Conservation (phyloP, 1,284 basidiomycete species). For the Heliocybe sulcata region DNA sequence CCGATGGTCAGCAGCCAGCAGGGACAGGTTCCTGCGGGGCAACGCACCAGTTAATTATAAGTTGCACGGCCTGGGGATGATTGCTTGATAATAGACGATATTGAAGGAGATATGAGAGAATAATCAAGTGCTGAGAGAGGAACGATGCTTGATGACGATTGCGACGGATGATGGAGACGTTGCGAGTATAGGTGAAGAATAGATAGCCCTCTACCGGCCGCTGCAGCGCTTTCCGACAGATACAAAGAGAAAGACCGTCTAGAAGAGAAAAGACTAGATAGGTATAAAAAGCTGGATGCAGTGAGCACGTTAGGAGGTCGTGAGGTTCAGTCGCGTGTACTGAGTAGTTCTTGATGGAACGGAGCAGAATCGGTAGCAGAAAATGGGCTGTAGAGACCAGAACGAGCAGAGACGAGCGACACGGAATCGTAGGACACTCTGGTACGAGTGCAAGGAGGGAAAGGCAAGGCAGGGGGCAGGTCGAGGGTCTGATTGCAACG, state of each 20-base stretch:
- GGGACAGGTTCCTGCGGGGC: conserved; percentile 10
- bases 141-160: conserved; percentile 19
- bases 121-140: conserved; percentile 36
- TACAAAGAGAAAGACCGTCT: conserved; percentile 25
- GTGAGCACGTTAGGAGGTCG: conserved; percentile 32
- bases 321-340: conserved; percentile 34
- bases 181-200: conserved; percentile 22
- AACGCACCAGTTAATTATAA: conserved; percentile 59
- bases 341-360: not conserved
- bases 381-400: conserved; percentile 28
- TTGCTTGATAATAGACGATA: conserved; percentile 38
- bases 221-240: not conserved
- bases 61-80: conserved; percentile 38
- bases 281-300: conserved; percentile 50
- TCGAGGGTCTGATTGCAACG: conserved; percentile 39
- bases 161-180: conserved; percentile 8
- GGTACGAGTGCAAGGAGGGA: conserved; percentile 11
- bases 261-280: conserved; percentile 38
- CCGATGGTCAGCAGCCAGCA: conserved; percentile 17
- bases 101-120: conserved; percentile 34
- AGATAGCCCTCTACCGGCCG: conserved; percentile 23
- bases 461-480: conserved; percentile 26
- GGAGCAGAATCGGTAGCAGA: conserved; percentile 5
- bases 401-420: conserved; percentile 41
- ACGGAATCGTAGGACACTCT: conserved; percentile 21